A percentile compares a stretch with the other conserved stretches of the same genome.
Evolutionary conservation across 83 land plant species (phyloP).

Genomic region (Thuja plicata): DNA sequence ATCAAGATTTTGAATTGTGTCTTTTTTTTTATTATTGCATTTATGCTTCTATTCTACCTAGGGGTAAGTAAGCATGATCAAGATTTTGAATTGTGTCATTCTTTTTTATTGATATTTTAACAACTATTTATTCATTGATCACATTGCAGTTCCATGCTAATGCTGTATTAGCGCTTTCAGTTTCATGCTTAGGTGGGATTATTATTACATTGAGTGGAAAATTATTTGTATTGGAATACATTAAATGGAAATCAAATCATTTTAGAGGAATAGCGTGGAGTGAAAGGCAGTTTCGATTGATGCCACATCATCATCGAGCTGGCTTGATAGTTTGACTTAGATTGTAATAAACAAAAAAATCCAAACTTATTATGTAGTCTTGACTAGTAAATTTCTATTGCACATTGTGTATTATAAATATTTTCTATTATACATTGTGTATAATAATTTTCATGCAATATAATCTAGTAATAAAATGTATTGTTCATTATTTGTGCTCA

Average conservation of each 20-base stretch:
- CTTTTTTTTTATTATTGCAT: slow-evolving; percentile 25
- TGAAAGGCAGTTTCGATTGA: neutral
- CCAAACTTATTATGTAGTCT: neutral
- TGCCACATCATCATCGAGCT: neutral
- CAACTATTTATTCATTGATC: neutral
- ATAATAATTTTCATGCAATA: too few relatives aligned
- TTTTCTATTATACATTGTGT: too few relatives aligned
- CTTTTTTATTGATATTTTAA: too few relatives aligned
- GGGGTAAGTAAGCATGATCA: slow-evolving; percentile 43
- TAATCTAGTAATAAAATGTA: too few relatives aligned
- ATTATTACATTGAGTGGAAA: slow-evolving; percentile 48
- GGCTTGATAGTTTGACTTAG: neutral
- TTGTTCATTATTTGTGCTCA: too few relatives aligned
- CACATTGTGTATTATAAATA: too few relatives aligned
- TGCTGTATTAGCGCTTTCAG: slow-evolving; percentile 41
- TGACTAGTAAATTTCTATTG: neutral
- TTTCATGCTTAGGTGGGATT: slow-evolving; percentile 55
- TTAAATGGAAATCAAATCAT: neutral
- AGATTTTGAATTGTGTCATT: neutral
- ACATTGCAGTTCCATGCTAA: slow-evolving; percentile 40
- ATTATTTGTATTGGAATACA: slow-evolving; percentile 7
- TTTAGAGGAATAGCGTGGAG: neutral
- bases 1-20: too few relatives aligned
- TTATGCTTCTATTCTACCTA: slow-evolving; percentile 67
- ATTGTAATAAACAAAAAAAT: too few relatives aligned